Evolutionary conservation across 2,329 filamentous ascomycete genomes (phyloP).

Genomic region (Diaporthe sp.): DNA sequence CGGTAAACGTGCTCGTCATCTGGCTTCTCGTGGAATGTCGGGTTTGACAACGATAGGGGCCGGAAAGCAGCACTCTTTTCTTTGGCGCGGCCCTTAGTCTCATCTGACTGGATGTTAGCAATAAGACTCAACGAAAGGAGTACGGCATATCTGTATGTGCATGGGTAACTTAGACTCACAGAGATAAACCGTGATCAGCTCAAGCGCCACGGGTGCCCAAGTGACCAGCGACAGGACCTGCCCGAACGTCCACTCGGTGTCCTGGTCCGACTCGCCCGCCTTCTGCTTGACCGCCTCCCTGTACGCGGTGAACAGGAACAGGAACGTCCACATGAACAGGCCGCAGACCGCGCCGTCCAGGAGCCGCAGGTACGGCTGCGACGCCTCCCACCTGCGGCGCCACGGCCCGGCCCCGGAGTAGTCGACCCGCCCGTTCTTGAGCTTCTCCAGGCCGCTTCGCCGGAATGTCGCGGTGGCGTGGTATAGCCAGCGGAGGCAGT

Average conservation of each 20-base stretch:
- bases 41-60: neutral
- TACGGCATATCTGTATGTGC: neutral
- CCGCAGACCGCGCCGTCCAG: slow-evolving; percentile 41
- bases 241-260: slow-evolving; percentile 48
- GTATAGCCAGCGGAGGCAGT: slow-evolving; percentile 40
- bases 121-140: neutral
- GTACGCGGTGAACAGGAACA: slow-evolving; percentile 46
- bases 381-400: slow-evolving; percentile 24
- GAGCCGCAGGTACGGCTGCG: slow-evolving; percentile 32
- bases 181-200: slow-evolving; percentile 44
- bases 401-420: neutral
- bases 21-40: slow-evolving; percentile 1
- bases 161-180: slow-evolving; percentile 42
- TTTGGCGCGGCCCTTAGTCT: slow-evolving; percentile 17
- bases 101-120: neutral
- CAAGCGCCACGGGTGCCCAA: slow-evolving; percentile 47
- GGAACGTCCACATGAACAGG: slow-evolving; percentile 46
- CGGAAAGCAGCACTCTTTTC: slow-evolving; percentile 4
- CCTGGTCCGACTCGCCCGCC: slow-evolving; percentile 42
- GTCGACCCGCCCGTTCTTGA: neutral
- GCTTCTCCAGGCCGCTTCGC: neutral
- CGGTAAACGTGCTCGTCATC: slow-evolving; percentile 13
- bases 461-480: slow-evolving; percentile 31
- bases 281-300: slow-evolving; percentile 40
- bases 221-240: slow-evolving; percentile 48